phyloP scores from a whole-genome alignment of 768 basidiomycete genomes.

The Psilocybe sp. region DNA sequence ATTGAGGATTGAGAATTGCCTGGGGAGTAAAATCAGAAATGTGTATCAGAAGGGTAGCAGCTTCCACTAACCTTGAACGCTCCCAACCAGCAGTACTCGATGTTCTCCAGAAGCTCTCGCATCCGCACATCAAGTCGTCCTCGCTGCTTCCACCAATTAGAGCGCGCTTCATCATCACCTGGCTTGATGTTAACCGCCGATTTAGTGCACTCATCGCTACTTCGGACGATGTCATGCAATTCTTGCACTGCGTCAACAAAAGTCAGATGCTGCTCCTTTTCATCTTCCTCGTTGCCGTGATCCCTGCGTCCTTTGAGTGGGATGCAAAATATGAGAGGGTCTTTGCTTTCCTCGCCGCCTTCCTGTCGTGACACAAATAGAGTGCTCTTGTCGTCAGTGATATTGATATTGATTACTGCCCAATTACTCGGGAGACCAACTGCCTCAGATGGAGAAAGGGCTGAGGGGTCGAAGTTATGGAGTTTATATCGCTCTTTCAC shows the following conservation, averaged over 20 bases:
- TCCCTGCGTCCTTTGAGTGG: constrained; percentile 84
- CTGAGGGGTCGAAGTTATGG: constrained; percentile 36
- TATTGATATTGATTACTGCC: constrained; percentile 80
- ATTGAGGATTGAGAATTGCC: constrained; percentile 61
- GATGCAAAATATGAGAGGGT: constrained; percentile 82
- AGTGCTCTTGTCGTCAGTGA: constrained; percentile 80
- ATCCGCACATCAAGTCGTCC: constrained; percentile 74
- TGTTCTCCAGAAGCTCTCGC: constrained; percentile 69
- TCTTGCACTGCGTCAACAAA: constrained; percentile 74
- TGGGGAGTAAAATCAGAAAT: constrained; percentile 19
- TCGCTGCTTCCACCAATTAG: constrained; percentile 86
- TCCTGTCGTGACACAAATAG: constrained; percentile 83
- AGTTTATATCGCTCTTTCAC: constrained; percentile 54
- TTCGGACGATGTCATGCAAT: constrained; percentile 73
- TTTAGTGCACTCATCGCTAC: constrained; percentile 75
- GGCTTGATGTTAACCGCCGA: constrained; percentile 68
- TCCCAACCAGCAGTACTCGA: constrained; percentile 97
- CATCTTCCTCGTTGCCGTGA: constrained; percentile 62
- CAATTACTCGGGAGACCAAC: constrained; percentile 67
- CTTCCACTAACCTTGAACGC: constrained; percentile 80
- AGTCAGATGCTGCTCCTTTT: constrained; percentile 61
- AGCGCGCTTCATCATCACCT: constrained; percentile 60
- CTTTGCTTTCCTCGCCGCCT: constrained; percentile 32
- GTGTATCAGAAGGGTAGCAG: neutral
- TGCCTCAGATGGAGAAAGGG: constrained; percentile 38